A percentile compares a stretch with the other conserved stretches of the same genome.
Evolutionary conservation across 1,284 basidiomycete species (phyloP).

Genomic region (Termitomyces sp.): DNA sequence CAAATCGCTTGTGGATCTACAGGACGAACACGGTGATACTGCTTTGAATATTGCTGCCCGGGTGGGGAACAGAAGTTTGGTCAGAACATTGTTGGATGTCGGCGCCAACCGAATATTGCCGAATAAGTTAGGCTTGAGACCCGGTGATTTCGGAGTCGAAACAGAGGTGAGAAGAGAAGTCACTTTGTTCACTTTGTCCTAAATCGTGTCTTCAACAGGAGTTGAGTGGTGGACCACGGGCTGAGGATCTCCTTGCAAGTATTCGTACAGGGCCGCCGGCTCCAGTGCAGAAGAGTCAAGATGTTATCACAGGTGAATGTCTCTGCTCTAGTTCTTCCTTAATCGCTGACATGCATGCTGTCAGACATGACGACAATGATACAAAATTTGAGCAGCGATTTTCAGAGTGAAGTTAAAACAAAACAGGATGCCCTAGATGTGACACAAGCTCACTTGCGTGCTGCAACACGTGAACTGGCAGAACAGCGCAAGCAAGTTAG

Average conservation of each 20-base stretch:
- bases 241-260: conserved; percentile 71
- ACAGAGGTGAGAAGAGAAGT: conserved; percentile 61
- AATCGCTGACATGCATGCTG: neutral
- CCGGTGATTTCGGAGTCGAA: conserved; percentile 92
- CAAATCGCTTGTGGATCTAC: conserved; percentile 80
- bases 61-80: conserved; percentile 86
- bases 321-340: conserved; percentile 6
- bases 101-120: conserved; percentile 87
- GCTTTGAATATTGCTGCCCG: conserved; percentile 93
- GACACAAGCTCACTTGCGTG: conserved; percentile 82
- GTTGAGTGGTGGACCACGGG: conserved; percentile 59
- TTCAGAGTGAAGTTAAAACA: conserved; percentile 76
- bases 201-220: conserved; percentile 41
- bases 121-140: conserved; percentile 93
- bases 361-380: conserved; percentile 84
- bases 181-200: neutral
- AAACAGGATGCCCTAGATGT: conserved; percentile 86
- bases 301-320: conserved; percentile 76
- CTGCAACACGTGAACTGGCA: conserved; percentile 85
- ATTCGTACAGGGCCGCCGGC: conserved; percentile 65
- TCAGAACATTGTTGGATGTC: conserved; percentile 85
- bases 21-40: conserved; percentile 96
- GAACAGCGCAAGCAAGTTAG: conserved; percentile 84
- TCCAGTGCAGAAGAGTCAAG: conserved; percentile 83
- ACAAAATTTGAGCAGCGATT: conserved; percentile 72